Base-by-base conservation (phyloP, 345 rosid genomes). In the Excoecaria cochinchinensis region DNA sequence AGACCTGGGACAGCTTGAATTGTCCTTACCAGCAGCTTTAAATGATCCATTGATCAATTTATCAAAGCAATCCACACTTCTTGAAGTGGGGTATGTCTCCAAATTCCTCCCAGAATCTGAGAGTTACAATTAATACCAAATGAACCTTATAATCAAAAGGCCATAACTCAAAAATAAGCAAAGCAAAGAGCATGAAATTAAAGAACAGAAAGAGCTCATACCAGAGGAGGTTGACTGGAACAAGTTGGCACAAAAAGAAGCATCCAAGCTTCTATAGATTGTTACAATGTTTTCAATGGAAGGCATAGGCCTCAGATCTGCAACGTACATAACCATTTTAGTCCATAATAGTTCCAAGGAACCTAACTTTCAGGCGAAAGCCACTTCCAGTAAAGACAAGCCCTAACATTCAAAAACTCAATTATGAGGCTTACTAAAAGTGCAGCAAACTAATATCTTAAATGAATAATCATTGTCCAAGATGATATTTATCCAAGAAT, bases 241-340 rank as follows among this genome's bases (percentile, higher is more conserved):
- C 53, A 83, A 64, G 66, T 80, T 87, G 50, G 84, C 81, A 73
- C 65, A 75, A 44, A 89, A 87, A 69, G 85, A 83, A 44, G 85
- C 76, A 84, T 86, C 86, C 77, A 92, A 78, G 78, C 89, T 88
- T 85, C 80, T 87, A 77, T 87, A 94, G 51, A 94, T 90, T 70
- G 78, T 67, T 46, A 92, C 85, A 61, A 92, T 69, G 83, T 78
- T 90, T 53, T 88, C 93, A 76, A 94, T 67, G 76, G 83, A 84
- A 74, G 78, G 77, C 77, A 90, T 55, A 31, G 81, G 79, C 80
- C 92, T 88, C 58, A 83, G 25, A 84, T 79, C 96, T 94, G 88
- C 83, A 77, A 66, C 52, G 22, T 69, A 74, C 8, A 40, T 4
- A 4, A 59, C 21, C 48, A 36, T 56, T 42, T 67, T 53, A 75